Base-by-base conservation (phyloP, 495 filamentous ascomycete species). In the Podospora pseudocomata region DNA sequence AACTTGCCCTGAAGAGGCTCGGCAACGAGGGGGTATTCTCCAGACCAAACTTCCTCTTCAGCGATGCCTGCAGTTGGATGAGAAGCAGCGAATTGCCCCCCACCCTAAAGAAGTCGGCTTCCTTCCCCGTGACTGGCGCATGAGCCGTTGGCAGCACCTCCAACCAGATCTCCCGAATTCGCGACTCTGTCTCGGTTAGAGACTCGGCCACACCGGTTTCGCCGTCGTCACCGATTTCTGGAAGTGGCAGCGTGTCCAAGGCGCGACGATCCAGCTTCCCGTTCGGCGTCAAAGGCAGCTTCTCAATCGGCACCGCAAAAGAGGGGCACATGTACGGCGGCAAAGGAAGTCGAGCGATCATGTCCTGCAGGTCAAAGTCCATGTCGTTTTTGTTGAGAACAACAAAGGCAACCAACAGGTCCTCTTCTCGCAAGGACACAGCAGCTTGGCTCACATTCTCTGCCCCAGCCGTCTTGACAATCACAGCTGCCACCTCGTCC, bases 401-500 rank as follows among this genome's bases (percentile, higher is more conserved):
- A 5, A 49, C 39, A 16, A 49, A 49, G 15, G 9, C 39, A 49
- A 49, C 39, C 15, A 49, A 11, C 39, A 49, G 13, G 0, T 49
- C 9, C 39, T 13, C 39, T 49, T 49, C 39, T 11, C 39, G 39
- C 9, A 49, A 49, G 39, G 39, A 49, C 18, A 64, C 5, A 66
- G 69, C 20, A 61, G 49, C 62, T 1, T 39, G 7, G 19, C 30
- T 49, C 27, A 64, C 20, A 3, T 39, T 16, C 2, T 66, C 26
- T 2, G 28, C 67, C 11, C 55, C 5, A 1, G 71, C 49, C 0
- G 23, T 49, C 0, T 64, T n/a, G 1, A 84, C 69, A 2, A 73
- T 77, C 67, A 65, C 70, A 53, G 67, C 63, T 23, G 79, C 80
- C 44, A 85, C 70, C 30, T 85, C 83, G 2, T 70, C 71, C 1